Conservation (phyloP, 306 rosid species). For the Rosa rugosa region DNA sequence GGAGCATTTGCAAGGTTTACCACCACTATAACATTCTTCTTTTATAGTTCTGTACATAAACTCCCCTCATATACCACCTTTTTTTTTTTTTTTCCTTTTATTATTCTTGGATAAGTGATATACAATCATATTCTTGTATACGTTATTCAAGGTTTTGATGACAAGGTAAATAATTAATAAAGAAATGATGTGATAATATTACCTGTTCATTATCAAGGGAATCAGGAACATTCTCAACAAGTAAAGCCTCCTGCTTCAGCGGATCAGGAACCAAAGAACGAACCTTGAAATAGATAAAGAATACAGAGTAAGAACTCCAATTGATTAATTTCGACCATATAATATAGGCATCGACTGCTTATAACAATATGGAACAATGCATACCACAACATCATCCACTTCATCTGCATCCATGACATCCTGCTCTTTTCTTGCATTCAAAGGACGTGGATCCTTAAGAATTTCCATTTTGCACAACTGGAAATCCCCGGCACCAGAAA, state of each 20-base stretch:
- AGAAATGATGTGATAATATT: constrained; percentile 10
- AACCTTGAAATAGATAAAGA: constrained; percentile 45
- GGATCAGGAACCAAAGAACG: constrained; percentile 64
- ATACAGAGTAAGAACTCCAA: neutral
- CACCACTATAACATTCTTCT: neutral
- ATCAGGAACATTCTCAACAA: constrained; percentile 77
- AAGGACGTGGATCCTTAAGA: constrained; percentile 77
- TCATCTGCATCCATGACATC: constrained; percentile 81
- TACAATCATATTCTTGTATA: neutral
- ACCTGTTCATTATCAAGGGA: constrained; percentile 98
- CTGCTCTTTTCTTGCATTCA: constrained; percentile 63
- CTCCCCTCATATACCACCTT: neutral
- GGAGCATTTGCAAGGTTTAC: neutral
- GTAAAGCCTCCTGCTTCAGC: constrained; percentile 66
- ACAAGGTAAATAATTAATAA: neutral
- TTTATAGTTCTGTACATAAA: neutral
- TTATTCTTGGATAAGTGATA: neutral
- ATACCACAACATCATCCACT: constrained; percentile 55
- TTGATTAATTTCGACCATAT: neutral
- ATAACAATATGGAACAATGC: neutral
- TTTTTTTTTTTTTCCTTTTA: neutral
- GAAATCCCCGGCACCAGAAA: constrained; percentile 95
- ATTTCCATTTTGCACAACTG: constrained; percentile 70
- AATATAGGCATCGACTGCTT: neutral
- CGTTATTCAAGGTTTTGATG: neutral